phyloP scores from a whole-genome alignment of 2,329 filamentous ascomycete species.

The Orbilia blumenaviensis region DNA sequence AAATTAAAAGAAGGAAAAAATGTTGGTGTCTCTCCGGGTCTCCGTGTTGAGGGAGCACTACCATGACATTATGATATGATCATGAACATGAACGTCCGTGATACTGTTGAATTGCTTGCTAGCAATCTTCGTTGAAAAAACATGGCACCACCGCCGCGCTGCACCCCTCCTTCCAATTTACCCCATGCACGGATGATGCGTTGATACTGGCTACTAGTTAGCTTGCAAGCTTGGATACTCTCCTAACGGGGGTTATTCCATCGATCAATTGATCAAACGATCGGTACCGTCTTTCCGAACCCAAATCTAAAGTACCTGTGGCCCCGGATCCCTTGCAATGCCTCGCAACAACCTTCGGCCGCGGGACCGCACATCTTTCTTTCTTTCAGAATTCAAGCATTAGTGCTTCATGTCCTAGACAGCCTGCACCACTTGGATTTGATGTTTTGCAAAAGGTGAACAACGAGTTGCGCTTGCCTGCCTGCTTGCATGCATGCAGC shows the following conservation, averaged over 20 bases:
- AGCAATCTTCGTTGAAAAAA: neutral
- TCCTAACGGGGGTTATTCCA: conserved; percentile 17
- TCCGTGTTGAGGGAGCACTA: conserved; percentile 7
- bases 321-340: neutral
- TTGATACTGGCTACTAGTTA: too few species aligned
- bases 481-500: neutral
- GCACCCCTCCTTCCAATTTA: neutral
- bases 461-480: too few species aligned
- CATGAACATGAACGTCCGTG: neutral
- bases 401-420: too few species aligned
- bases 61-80: conserved; percentile 12
- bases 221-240: too few species aligned
- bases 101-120: neutral
- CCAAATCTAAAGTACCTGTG: neutral
- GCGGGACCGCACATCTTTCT: conserved; percentile 3
- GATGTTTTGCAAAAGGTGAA: too few species aligned
- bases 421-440: too few species aligned
- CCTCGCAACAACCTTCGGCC: neutral
- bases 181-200: neutral
- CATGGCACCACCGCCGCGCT: neutral
- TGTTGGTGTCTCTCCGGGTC: conserved; percentile 12
- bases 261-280: conserved; percentile 18
- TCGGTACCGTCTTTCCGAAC: conserved; percentile 29
- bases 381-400: too few species aligned
- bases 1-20: neutral